These are phyloP conservation scores for Hypoxylon sp. DNA, from an alignment of 2,329 filamentous ascomycete species.

Conservation along the genomic window DNA sequence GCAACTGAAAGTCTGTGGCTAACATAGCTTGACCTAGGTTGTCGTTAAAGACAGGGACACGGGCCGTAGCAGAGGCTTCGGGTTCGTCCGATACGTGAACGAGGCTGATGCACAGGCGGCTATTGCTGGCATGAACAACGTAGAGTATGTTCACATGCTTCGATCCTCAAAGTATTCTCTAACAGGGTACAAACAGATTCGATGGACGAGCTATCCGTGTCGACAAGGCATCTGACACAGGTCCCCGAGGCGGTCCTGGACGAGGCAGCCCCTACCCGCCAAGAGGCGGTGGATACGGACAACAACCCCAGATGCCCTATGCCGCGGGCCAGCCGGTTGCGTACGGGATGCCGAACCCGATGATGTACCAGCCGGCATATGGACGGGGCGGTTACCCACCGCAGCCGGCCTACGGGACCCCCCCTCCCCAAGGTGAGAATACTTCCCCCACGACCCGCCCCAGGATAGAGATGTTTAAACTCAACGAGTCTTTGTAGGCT, in stretches of 20 bases:
- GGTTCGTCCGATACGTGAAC: conserved; percentile 88
- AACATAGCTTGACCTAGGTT: conserved; percentile 64
- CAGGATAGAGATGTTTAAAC: neutral
- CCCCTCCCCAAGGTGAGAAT: conserved; percentile 54
- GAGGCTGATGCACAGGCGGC: conserved; percentile 80
- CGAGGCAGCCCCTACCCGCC: conserved; percentile 46
- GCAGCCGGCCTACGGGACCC: conserved; percentile 52
- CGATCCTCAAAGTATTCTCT: neutral
- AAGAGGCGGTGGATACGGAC: conserved; percentile 45
- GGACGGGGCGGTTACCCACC: conserved; percentile 53
- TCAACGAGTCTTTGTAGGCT: conserved; percentile 33
- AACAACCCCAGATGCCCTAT: conserved; percentile 47
- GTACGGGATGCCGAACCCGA: conserved; percentile 49
- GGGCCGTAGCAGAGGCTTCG: conserved; percentile 94
- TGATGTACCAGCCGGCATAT: conserved; percentile 53
- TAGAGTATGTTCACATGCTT: conserved; percentile 72
- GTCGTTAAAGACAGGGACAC: conserved; percentile 98
- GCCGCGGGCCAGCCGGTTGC: conserved; percentile 48
- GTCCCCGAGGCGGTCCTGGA: conserved; percentile 64
- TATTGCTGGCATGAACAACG: conserved; percentile 82
- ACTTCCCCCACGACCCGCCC: conserved; percentile 18
- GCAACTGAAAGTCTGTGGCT: conserved; percentile 28
- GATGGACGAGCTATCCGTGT: conserved; percentile 94
- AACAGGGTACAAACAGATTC: conserved; percentile 65
- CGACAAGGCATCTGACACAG: conserved; percentile 89